These are phyloP conservation scores for Neurospora sp. DNA, from an alignment of 495 filamentous ascomycete genomes.

Conservation along the genomic window DNA sequence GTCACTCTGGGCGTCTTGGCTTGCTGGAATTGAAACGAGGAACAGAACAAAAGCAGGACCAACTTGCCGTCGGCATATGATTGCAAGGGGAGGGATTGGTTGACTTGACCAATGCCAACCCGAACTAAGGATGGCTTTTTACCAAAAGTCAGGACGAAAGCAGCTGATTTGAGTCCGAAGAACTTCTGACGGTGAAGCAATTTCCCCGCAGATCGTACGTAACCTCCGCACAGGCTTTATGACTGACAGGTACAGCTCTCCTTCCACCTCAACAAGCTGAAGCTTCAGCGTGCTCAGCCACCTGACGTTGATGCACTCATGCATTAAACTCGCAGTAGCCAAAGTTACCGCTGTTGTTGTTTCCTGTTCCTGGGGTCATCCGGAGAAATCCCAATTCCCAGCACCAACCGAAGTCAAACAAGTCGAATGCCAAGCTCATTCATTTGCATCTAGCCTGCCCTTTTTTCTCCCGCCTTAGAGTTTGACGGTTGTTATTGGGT, in stretches of 20 bases:
- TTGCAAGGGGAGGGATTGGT: not conserved
- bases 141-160: not conserved
- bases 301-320: not conserved
- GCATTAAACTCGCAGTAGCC: not conserved
- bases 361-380: not conserved
- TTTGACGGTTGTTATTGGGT: not conserved
- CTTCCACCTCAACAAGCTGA: not conserved
- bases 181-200: not conserved
- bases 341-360: not conserved
- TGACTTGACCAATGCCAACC: not conserved
- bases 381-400: not conserved
- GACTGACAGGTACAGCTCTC: not conserved
- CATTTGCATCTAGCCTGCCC: not conserved
- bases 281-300: not conserved
- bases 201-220: not conserved
- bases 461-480: not conserved
- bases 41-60: not conserved
- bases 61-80: not conserved
- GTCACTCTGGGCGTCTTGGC: not conserved
- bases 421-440: not conserved
- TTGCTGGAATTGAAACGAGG: not conserved
- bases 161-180: not conserved
- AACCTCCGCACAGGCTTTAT: not conserved
- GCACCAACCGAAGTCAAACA: not conserved
- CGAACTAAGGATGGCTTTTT: not conserved